phyloP scores from a whole-genome alignment of 345 rosid genomes.

The Aurinia saxatilis region DNA sequence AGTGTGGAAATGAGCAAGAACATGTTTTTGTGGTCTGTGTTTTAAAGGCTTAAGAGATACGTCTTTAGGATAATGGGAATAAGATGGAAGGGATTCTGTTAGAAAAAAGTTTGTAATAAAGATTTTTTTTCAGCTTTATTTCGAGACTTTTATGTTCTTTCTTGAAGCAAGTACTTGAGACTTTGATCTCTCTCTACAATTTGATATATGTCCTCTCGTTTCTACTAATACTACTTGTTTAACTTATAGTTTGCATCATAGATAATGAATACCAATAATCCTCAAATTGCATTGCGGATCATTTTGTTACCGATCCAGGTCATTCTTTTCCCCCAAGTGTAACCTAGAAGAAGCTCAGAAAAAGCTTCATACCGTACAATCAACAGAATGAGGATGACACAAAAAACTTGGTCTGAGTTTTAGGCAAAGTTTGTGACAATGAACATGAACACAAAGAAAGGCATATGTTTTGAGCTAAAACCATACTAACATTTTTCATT shows the following conservation, averaged over 20 bases:
- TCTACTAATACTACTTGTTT: neutral
- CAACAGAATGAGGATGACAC: neutral
- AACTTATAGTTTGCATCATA: neutral
- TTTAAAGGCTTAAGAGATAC: neutral
- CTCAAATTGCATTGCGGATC: neutral
- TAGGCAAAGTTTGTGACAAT: neutral
- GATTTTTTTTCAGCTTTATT: neutral
- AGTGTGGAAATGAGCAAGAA: slow-evolving; percentile 8
- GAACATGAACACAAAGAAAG: neutral
- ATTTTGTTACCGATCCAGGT: neutral
- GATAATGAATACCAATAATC: neutral
- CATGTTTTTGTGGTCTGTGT: slow-evolving; percentile 15
- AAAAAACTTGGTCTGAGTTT: neutral
- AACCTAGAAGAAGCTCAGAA: neutral
- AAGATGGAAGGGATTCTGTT: neutral
- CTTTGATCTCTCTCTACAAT: neutral
- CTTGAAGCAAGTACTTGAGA: neutral
- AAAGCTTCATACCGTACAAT: neutral
- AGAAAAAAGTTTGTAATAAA: slow-evolving; percentile 12
- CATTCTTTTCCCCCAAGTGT: neutral
- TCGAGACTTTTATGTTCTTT: neutral
- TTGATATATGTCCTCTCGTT: neutral
- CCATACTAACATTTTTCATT: neutral
- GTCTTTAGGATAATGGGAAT: neutral
- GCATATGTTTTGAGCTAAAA: neutral